phyloP scores from a whole-genome alignment of 176 grass and related monocot species.

The Zizania latifolia region DNA sequence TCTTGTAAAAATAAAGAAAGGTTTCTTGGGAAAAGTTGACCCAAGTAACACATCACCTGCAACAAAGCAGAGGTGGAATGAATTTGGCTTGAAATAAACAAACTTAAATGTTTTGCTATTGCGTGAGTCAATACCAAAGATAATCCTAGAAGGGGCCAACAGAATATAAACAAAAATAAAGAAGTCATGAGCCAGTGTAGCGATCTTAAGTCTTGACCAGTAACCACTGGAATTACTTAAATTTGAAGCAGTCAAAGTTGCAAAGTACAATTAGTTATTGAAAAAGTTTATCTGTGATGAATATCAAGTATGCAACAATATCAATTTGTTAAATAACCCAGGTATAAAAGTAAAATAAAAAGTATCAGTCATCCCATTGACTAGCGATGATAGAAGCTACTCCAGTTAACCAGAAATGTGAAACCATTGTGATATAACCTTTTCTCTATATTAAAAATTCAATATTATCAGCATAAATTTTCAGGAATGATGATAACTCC shows the following conservation, averaged over 20 bases:
- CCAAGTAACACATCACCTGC: conserved; percentile 84
- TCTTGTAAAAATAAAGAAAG: conserved; percentile 93
- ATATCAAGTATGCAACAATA: not conserved
- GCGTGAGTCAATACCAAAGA: not conserved
- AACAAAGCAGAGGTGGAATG: conserved; percentile 19
- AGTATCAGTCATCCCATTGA: conserved; percentile 5
- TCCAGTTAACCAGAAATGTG: conserved; percentile 13
- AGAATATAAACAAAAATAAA: conserved; percentile 7
- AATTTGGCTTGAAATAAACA: conserved; percentile 10
- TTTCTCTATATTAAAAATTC: not conserved
- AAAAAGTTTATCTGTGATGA: not conserved
- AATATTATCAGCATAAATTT: not conserved
- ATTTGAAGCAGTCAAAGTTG: conserved; percentile 7
- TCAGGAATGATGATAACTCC: not conserved
- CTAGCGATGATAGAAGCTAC: not conserved
- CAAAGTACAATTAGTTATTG: not conserved
- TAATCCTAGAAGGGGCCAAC: conserved; percentile 6
- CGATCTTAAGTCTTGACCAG: not conserved
- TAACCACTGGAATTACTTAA: not conserved
- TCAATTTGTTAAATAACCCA: not conserved
- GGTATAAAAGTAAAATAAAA: conserved; percentile 20
- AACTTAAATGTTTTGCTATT: not conserved
- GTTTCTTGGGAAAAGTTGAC: conserved; percentile 84
- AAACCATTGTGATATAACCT: not conserved
- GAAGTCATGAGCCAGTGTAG: not conserved